Evolutionary conservation across 345 rosid genomes (phyloP).

Genomic region (Dipteronia sinensis): DNA sequence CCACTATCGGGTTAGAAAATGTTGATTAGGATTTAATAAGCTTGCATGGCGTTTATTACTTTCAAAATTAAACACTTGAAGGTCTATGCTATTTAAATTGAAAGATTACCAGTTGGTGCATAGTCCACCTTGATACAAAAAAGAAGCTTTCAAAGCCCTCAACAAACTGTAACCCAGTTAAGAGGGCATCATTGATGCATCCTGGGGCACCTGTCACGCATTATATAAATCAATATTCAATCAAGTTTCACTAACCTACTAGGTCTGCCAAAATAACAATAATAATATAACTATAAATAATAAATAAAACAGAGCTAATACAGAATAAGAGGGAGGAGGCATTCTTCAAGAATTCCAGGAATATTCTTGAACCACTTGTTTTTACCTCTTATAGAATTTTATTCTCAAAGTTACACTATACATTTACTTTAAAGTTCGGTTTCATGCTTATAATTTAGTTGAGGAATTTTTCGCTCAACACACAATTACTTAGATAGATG

Average conservation of each 20-base stretch:
- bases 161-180: constrained; percentile 91
- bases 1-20: background rate
- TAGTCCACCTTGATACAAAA: constrained; percentile 87
- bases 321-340: background rate
- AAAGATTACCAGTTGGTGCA: constrained; percentile 87
- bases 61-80: background rate
- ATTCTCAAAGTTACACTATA: background rate
- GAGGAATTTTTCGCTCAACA: background rate
- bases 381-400: background rate
- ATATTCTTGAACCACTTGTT: background rate
- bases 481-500: background rate
- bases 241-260: background rate
- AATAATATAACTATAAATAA: background rate
- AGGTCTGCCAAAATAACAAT: background rate
- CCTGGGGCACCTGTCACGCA: constrained; percentile 82
- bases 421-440: too few species aligned
- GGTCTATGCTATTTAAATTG: constrained; percentile 9
- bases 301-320: background rate
- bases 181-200: constrained; percentile 79
- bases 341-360: background rate
- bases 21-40: background rate
- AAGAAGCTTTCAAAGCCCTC: constrained; percentile 87
- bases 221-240: constrained; percentile 9
- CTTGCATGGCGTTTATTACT: background rate
- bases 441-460: too few species aligned